phyloP scores from a whole-genome alignment of 306 rosid species.

The Cyclanthera cordifolia region DNA sequence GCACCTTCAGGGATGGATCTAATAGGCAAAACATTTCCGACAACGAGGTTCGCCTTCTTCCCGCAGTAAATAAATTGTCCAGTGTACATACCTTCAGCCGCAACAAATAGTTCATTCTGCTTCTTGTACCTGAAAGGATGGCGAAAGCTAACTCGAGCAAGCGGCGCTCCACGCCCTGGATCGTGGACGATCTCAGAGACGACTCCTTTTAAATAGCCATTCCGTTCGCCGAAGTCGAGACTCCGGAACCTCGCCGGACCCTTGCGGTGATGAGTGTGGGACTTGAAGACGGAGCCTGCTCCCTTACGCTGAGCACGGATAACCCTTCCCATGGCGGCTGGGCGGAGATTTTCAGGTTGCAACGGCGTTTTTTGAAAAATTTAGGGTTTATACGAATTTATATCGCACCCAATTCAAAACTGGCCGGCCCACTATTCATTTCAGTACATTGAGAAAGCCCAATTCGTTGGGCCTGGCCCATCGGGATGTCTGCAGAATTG shows the following conservation, averaged over 20 bases:
- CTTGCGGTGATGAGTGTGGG: conserved; percentile 78
- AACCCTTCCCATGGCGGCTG: conserved; percentile 48
- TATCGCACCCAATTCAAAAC: not conserved
- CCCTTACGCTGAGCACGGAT: conserved; percentile 83
- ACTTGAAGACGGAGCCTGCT: conserved; percentile 66
- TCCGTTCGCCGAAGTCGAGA: conserved; percentile 69
- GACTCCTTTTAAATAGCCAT: conserved; percentile 64
- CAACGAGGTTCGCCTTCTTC: conserved; percentile 61
- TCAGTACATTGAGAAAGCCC: not conserved
- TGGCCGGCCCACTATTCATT: not conserved
- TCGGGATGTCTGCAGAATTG: not conserved
- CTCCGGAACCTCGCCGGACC: conserved; percentile 64
- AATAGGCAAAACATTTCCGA: conserved; percentile 58
- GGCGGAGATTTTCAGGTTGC: not conserved
- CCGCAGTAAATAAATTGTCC: conserved; percentile 75
- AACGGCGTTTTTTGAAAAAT: not conserved
- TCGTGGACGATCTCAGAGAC: conserved; percentile 62
- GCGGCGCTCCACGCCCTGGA: conserved; percentile 79
- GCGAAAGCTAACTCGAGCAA: conserved; percentile 56
- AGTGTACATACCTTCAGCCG: conserved; percentile 61
- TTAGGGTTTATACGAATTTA: conserved; percentile 9
- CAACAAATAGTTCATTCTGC: conserved; percentile 52
- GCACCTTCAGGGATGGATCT: conserved; percentile 72
- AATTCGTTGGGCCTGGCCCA: not conserved
- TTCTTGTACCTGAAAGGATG: conserved; percentile 69